Evolutionary conservation across 2,329 filamentous ascomycete species (phyloP), one percentile per base, ranked within the genome.

Genomic region (Colletotrichum higginsianum): DNA sequence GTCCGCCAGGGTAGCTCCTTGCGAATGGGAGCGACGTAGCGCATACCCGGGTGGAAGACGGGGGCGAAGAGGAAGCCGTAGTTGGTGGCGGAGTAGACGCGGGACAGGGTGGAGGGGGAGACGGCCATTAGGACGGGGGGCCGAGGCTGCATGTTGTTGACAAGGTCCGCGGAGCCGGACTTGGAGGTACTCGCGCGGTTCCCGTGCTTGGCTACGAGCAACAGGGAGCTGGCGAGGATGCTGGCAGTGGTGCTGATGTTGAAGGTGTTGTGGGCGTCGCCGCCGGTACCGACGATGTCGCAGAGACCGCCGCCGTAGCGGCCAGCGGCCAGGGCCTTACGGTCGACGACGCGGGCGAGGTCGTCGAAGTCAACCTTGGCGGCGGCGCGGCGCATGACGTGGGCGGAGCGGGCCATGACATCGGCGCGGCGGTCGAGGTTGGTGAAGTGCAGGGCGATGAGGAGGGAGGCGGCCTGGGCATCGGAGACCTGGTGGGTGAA

Each of bases 61-160:
- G 96, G 96, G 0, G 96, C 96, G 79, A 96, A 98, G 40, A 99
- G 89, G 84, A 99, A 99, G 74, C 93, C 93, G 84, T 98, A 99
- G 84, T 97, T 98, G 73, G 92, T 93, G 69, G 87, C 85, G 60
- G 89, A 86, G 84, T 98, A 98, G 71, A 98, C 90, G 67, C 87
- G 81, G 62, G 89, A 82, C 58, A 98, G 86, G 57, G 92, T 94
- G 52, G 86, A 82, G 1, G 95, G 93, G 16, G 88, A 92, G 73
- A 98, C 89, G 52, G 92, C 92, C 61, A 87, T 85, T 74, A 98
- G 91, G 75, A 92, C 89, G 8, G 94, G 95, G 13, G 94, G 85
- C 49, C 85, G 90, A 4, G 93, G 94, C 68, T 86, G 82, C 81
- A 96, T 93, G 78, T 90, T 90, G 78, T 91, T 92, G 72, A 99